Percentiles rank a stretch among this genome's conserved stretches.
Evolutionary conservation across 306 rosid genomes (phyloP).

Genomic region (Corylus heterophylla): DNA sequence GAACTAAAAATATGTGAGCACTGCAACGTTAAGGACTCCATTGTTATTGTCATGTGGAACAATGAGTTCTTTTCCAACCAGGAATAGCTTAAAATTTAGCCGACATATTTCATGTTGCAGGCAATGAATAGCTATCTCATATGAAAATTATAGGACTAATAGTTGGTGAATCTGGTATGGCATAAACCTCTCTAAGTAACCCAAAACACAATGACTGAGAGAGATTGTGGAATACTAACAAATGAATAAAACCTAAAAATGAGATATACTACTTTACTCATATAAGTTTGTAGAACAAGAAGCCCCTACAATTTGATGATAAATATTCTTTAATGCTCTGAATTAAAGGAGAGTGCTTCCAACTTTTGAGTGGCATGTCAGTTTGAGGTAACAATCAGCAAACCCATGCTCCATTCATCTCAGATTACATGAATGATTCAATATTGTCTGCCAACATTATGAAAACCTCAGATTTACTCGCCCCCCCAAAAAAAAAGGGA

Average conservation of each 20-base stretch:
- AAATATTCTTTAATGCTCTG: not conserved
- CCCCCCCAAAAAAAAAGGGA: not conserved
- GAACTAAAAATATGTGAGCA: not conserved
- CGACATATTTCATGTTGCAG: not conserved
- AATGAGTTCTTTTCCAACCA: not conserved
- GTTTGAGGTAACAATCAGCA: not conserved
- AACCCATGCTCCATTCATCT: not conserved
- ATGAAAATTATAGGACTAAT: too few relatives aligned
- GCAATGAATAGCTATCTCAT: too few relatives aligned
- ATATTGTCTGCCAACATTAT: slow-evolving; percentile 4
- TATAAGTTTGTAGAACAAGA: not conserved
- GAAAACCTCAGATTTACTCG: not conserved
- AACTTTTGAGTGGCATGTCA: not conserved
- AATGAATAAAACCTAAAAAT: too few relatives aligned
- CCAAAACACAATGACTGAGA: not conserved
- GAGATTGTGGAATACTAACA: too few relatives aligned
- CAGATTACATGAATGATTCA: not conserved
- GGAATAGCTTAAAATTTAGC: not conserved
- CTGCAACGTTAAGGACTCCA: not conserved
- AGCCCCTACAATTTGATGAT: not conserved
- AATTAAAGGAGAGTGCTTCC: not conserved
- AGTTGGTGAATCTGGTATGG: too few relatives aligned
- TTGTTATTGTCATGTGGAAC: not conserved
- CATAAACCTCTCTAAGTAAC: not conserved
- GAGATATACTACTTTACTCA: too few relatives aligned